Evolutionary conservation across 176 grass and related monocot genomes (phyloP).

Genomic region (Hsuehochloa calcarea): DNA sequence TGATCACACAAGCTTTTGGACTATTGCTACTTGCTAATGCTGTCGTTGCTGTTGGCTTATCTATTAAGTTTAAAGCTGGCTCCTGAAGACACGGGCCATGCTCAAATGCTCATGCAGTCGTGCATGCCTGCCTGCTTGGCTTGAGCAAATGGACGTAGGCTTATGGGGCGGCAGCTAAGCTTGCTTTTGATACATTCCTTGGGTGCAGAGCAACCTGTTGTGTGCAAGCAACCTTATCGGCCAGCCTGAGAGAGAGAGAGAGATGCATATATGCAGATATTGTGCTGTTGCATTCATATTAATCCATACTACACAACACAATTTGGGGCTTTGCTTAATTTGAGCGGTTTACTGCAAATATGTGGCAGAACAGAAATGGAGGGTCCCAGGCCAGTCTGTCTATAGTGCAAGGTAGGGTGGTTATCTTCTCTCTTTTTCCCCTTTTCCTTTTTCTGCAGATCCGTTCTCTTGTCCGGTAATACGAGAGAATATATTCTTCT

Average conservation of each 20-base stretch:
- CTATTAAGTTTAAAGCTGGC: not conserved
- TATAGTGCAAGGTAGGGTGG: not conserved
- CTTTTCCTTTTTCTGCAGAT: not conserved
- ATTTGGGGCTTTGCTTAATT: not conserved
- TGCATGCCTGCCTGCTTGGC: not conserved
- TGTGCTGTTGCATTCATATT: not conserved
- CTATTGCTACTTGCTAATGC: not conserved
- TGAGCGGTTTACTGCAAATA: not conserved
- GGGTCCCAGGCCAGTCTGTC: not conserved
- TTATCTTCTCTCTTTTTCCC: not conserved
- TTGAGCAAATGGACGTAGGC: not conserved
- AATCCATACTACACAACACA: not conserved
- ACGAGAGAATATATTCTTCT: not conserved
- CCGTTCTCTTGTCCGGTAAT: not conserved
- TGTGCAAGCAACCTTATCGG: conserved; percentile 55
- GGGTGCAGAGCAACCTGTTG: conserved; percentile 18
- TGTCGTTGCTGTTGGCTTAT: not conserved
- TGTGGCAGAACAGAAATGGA: not conserved
- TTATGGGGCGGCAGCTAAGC: not conserved
- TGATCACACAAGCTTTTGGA: not conserved
- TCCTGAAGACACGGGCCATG: not conserved
- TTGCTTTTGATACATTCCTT: conserved; percentile 14
- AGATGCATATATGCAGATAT: not conserved
- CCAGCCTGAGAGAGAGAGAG: not conserved
- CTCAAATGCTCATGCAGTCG: not conserved